phyloP scores from a whole-genome alignment of 371 early-diverging fungal species.

The Mucor velutinosus region DNA sequence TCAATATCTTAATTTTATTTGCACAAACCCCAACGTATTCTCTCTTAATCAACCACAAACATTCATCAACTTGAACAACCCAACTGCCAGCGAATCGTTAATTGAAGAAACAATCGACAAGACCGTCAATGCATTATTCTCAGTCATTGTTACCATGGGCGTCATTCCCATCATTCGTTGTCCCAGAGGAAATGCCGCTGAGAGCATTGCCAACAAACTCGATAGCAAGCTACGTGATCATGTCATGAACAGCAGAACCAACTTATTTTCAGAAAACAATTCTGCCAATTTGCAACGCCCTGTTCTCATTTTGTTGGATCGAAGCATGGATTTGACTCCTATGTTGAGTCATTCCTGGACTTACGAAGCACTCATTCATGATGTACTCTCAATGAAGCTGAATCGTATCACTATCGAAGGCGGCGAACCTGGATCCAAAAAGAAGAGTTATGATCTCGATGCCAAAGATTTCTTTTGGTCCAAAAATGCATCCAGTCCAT shows the following conservation, averaged over 20 bases:
- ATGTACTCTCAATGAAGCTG: constrained; percentile 90
- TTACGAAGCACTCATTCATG: constrained; percentile 96
- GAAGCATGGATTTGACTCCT: constrained; percentile 94
- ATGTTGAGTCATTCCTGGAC: constrained; percentile 98
- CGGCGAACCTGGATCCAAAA: constrained; percentile 36
- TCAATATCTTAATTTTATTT: constrained; percentile 94
- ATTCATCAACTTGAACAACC: constrained; percentile 81
- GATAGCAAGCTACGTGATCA: constrained; percentile 91
- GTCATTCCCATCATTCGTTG: constrained; percentile 90
- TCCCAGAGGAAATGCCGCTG: constrained; percentile 91
- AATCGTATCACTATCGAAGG: constrained; percentile 75
- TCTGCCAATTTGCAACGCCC: constrained; percentile 57
- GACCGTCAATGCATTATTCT: constrained; percentile 84
- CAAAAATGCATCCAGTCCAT: constrained; percentile 91
- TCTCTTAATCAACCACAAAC: constrained; percentile 86
- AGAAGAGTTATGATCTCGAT: constrained; percentile 91
- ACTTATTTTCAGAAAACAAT: constrained; percentile 70
- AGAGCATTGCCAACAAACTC: constrained; percentile 88
- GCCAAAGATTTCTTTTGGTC: constrained; percentile 94
- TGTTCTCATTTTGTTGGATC: constrained; percentile 91
- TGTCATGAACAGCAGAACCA: constrained; percentile 80
- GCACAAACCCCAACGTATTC: constrained; percentile 93
- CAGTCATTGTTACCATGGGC: constrained; percentile 92
- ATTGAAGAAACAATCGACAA: constrained; percentile 80
- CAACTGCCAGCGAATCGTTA: constrained; percentile 73